These are phyloP conservation scores for Sphaceloma murrayae DNA, from an alignment of 2,329 filamentous ascomycete genomes.

Conservation along the genomic window DNA sequence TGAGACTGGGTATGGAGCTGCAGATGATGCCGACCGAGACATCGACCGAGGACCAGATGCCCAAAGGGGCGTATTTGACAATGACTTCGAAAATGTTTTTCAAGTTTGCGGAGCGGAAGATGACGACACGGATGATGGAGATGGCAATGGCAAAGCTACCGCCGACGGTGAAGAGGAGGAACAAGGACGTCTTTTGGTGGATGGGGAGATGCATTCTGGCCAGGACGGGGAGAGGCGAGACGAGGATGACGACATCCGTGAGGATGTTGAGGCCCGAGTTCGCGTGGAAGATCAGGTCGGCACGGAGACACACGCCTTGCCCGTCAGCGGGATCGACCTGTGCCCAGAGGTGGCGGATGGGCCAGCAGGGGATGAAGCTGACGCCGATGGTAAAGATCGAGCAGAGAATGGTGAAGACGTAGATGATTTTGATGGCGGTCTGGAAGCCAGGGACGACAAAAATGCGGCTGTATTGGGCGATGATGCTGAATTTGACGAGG, in stretches of 20 bases:
- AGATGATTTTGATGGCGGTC: conserved; percentile 25
- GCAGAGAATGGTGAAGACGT: conserved; percentile 26
- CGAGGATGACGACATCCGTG: conserved; percentile 29
- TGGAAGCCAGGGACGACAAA: conserved; percentile 32
- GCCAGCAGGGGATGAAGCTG: conserved; percentile 34
- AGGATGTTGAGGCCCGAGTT: conserved; percentile 29
- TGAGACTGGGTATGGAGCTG: conserved; percentile 36
- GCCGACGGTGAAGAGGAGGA: conserved; percentile 30
- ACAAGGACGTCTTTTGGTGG: conserved; percentile 28
- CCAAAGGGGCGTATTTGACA: conserved; percentile 21
- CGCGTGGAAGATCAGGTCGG: conserved; percentile 32
- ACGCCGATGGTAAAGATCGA: conserved; percentile 28
- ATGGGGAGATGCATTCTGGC: conserved; percentile 27
- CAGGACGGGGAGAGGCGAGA: conserved; percentile 29
- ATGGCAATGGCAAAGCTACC: conserved; percentile 23
- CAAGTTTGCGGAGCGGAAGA: conserved; percentile 21
- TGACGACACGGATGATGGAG: conserved; percentile 25
- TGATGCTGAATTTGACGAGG: conserved; percentile 36
- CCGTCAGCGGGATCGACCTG: conserved; percentile 21
- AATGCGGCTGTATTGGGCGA: conserved; percentile 41
- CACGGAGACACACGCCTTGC: conserved; percentile 32
- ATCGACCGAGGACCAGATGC: conserved; percentile 35
- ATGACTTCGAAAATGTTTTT: conserved; percentile 15
- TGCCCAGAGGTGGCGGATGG: conserved; percentile 36
- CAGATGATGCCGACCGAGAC: conserved; percentile 38